A percentile compares a stretch with the other conserved stretches of the same genome.
phyloP scores from a whole-genome alignment of 2,329 filamentous ascomycete species.

The Boeremia lycopersici region DNA sequence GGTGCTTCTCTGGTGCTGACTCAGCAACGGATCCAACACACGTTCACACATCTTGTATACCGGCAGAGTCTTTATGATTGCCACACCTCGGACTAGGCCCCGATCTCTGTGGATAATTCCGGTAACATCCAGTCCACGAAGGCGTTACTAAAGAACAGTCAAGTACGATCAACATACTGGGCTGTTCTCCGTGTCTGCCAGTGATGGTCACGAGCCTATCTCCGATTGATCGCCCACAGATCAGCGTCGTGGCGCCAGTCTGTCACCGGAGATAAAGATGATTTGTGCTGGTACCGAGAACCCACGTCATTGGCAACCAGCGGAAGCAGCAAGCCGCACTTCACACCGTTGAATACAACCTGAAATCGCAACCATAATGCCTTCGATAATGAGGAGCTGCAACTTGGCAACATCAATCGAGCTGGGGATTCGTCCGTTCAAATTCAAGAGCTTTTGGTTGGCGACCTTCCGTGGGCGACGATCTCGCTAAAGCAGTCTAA shows the following conservation, averaged over 20 bases:
- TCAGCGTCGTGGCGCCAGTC: background rate
- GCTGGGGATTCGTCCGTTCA: background rate
- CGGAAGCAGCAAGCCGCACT: background rate
- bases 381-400: background rate
- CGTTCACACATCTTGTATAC: background rate
- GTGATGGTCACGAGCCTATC: background rate
- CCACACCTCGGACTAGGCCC: background rate
- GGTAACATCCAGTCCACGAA: background rate
- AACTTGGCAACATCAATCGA: background rate
- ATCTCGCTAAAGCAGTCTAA: background rate
- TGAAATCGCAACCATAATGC: background rate
- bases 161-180: background rate
- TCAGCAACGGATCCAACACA: constrained; percentile 1
- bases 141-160: too few species aligned
- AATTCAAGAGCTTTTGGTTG: background rate
- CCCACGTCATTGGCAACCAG: constrained; percentile 2
- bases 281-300: background rate
- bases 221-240: background rate
- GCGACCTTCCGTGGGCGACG: background rate
- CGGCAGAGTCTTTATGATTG: background rate
- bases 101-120: background rate
- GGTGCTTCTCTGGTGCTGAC: background rate
- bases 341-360: background rate
- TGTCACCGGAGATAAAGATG: background rate
- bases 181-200: background rate